These are phyloP conservation scores for Knoxdaviesia capensis DNA, from an alignment of 2,329 filamentous ascomycete genomes.

Conservation along the genomic window DNA sequence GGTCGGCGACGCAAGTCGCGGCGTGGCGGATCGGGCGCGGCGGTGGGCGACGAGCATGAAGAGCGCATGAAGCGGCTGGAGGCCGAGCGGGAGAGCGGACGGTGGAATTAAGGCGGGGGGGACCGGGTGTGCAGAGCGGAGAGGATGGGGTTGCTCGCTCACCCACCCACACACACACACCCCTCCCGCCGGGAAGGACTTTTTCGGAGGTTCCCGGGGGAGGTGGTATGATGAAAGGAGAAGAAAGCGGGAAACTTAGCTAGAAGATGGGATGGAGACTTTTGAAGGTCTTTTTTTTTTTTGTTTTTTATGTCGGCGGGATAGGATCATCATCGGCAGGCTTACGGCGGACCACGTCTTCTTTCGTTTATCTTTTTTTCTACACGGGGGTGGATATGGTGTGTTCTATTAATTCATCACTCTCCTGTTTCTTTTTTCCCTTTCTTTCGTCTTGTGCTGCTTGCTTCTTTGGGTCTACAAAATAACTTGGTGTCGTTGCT, in stretches of 20 bases:
- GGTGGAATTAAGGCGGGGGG: conserved; percentile 20
- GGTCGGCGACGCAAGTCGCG: conserved; percentile 18
- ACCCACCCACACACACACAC: too few relatives aligned
- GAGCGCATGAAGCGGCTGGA: conserved; percentile 34
- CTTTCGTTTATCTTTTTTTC: not conserved
- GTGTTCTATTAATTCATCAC: not conserved
- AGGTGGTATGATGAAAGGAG: too few relatives aligned
- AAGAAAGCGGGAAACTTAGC: too few relatives aligned
- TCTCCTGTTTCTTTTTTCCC: not conserved
- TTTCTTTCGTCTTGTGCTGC: not conserved
- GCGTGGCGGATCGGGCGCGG: conserved; percentile 20
- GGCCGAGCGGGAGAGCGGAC: conserved; percentile 34
- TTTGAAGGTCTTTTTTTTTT: too few relatives aligned
- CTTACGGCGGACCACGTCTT: too few relatives aligned
- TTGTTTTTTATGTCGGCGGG: too few relatives aligned
- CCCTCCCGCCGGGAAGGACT: too few relatives aligned
- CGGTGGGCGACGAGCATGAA: conserved; percentile 27
- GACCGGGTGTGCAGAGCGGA: too few relatives aligned
- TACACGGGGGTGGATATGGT: not conserved
- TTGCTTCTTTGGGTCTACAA: not conserved
- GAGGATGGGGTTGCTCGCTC: too few relatives aligned
- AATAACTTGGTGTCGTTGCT: not conserved
- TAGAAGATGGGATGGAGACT: too few relatives aligned
- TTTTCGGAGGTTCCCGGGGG: too few relatives aligned
- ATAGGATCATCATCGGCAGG: too few relatives aligned